Base-by-base conservation (phyloP, 345 rosid species). In the Anastatica hierochuntica region DNA sequence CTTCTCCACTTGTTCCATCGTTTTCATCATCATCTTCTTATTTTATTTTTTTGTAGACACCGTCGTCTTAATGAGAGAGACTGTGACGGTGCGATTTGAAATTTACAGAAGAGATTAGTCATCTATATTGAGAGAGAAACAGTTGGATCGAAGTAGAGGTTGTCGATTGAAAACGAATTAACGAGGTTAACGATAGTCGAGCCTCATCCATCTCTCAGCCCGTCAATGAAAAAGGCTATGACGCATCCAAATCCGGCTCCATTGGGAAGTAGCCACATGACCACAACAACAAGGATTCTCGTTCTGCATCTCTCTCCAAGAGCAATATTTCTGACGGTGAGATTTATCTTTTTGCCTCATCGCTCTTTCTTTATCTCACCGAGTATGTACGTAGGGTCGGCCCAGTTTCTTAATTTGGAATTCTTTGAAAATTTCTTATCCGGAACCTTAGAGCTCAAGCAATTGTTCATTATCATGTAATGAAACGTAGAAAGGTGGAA, bases 161-260 rank as follows among this genome's bases (percentile, higher is more conserved):
- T 73, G 9, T 71, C 53, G 88, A 85, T 79, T 82, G 84, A 67
- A 79, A 81, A 69, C 79, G 86, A 69, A 77, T 81, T 60, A 76
- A 70, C 64, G 90, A 83, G 44, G 80, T 76, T 74, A 81, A 80
- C 26, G 75, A 77, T 37, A 80, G 3, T 34, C 76, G 31, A 2
- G 2, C 36, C 5, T 11, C 36, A 1, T 11, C 36, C 1, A 2
- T 31, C n/a, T 10, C 80, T 21, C 66, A 78, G 16, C 50, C 63
- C 29, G 50, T 54, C 69, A 71, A 77, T 72, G 88, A 77, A 43
- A 75, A 75, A 73, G 84, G 75, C 44, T 70, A 68, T 72, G 40
- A 1, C 6, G 3, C 17, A 14, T 11, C 20, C 20, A 16, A 16
- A 9, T 15, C 15, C 26, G 53, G 30, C 23, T 30, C 12, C 37